Percentiles rank a stretch among this genome's conserved stretches.
Conservation (phyloP, 306 rosid species). For the Fragaria ananassa region DNA sequence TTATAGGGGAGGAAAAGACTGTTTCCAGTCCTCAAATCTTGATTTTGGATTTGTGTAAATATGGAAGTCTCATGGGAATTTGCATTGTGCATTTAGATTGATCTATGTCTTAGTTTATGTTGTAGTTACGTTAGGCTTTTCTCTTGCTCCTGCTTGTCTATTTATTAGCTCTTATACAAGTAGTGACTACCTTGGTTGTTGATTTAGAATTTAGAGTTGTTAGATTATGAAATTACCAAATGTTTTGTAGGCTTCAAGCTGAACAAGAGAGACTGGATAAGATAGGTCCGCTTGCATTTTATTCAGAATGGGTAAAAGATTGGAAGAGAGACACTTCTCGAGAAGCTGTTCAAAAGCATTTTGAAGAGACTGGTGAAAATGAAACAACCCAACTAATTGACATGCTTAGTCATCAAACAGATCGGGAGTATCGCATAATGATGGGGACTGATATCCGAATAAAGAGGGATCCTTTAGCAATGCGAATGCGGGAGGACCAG, state of each 20-base stretch:
- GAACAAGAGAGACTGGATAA: conserved; percentile 68
- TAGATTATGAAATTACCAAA: conserved; percentile 9
- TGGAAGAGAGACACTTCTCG: conserved; percentile 85
- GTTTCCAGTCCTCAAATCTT: background rate
- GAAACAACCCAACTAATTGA: conserved; percentile 76
- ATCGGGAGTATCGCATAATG: conserved; percentile 87
- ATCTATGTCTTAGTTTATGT: conserved; percentile 4
- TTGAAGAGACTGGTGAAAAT: conserved; percentile 91
- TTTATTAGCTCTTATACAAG: conserved; percentile 6
- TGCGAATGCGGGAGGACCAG: conserved; percentile 91
- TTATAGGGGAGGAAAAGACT: background rate
- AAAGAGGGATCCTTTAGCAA: conserved; percentile 86
- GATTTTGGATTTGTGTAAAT: background rate
- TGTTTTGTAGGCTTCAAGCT: conserved; percentile 70
- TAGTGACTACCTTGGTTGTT: conserved; percentile 19
- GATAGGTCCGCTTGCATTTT: conserved; percentile 68
- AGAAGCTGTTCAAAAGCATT: conserved; percentile 84
- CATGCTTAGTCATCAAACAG: conserved; percentile 85
- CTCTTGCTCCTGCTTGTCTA: conserved; percentile 12
- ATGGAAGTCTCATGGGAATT: conserved; percentile 6
- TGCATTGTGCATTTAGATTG: background rate
- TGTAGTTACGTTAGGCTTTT: background rate
- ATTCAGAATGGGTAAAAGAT: conserved; percentile 93
- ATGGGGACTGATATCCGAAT: conserved; percentile 96
- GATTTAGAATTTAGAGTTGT: conserved; percentile 11